Percentiles rank a stretch among this genome's conserved stretches.
phyloP scores from a whole-genome alignment of 2,329 filamentous ascomycete species.

The Aureobasidium musti region DNA sequence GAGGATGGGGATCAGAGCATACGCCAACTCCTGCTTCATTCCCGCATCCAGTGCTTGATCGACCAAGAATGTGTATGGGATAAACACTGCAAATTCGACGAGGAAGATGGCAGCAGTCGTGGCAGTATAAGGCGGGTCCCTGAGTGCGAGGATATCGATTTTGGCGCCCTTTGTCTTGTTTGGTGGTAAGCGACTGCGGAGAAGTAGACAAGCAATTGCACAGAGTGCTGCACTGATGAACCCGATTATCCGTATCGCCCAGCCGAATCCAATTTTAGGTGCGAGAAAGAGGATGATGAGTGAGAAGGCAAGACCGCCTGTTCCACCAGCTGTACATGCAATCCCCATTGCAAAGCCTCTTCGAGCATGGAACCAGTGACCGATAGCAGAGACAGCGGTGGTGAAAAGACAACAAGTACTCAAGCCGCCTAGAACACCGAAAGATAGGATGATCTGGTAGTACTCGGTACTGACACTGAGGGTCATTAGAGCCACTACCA shows the following conservation, averaged over 20 bases:
- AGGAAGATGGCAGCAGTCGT: slow-evolving; percentile 42
- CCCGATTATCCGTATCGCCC: slow-evolving; percentile 49
- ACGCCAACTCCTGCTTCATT: slow-evolving; percentile 36
- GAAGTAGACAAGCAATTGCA: slow-evolving; percentile 44
- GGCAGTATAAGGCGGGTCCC: slow-evolving; percentile 3
- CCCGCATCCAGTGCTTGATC: slow-evolving; percentile 40
- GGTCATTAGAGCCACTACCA: slow-evolving; percentile 49
- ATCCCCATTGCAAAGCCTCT: slow-evolving; percentile 79
- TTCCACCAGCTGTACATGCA: slow-evolving; percentile 65
- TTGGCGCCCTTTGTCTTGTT: slow-evolving; percentile 1
- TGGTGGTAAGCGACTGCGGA: slow-evolving; percentile 47
- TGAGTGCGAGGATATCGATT: slow-evolving; percentile 8
- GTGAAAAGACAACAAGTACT: slow-evolving; percentile 79
- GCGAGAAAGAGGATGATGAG: slow-evolving; percentile 48
- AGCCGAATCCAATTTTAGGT: slow-evolving; percentile 47
- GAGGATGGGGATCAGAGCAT: slow-evolving; percentile 40
- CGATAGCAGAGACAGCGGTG: slow-evolving; percentile 73
- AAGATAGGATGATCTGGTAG: slow-evolving; percentile 79
- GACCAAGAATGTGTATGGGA: slow-evolving; percentile 43
- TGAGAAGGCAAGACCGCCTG: slow-evolving; percentile 52
- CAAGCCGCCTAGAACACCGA: slow-evolving; percentile 71
- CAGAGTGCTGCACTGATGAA: slow-evolving; percentile 46
- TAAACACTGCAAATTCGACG: slow-evolving; percentile 43
- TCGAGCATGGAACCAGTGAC: slow-evolving; percentile 75
- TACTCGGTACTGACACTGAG: slow-evolving; percentile 61